Percentiles rank a stretch among this genome's conserved stretches.
These are phyloP conservation scores for Didymella segeticola DNA, from an alignment of 2,329 filamentous ascomycete genomes.

Conservation along the genomic window DNA sequence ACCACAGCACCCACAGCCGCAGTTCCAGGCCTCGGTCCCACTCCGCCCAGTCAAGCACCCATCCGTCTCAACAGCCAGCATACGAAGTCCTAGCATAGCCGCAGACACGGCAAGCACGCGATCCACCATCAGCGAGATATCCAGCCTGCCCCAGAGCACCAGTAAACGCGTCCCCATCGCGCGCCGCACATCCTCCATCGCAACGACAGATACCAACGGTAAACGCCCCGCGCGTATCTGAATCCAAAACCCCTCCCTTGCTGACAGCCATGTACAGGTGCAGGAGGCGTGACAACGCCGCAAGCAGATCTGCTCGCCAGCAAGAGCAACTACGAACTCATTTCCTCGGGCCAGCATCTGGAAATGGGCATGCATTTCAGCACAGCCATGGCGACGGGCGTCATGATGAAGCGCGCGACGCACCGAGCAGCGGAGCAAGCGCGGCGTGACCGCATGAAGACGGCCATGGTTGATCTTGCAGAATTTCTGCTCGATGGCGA, in stretches of 20 bases:
- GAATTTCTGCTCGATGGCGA: conserved; percentile 40
- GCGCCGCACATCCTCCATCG: conserved; percentile 28
- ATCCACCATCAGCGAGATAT: conserved; percentile 34
- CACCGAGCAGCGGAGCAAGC: conserved; percentile 43
- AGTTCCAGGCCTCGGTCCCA: conserved; percentile 22
- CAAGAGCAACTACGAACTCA: conserved; percentile 41
- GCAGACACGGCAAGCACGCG: conserved; percentile 34
- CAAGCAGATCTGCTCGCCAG: conserved; percentile 39
- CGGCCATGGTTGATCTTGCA: conserved; percentile 39
- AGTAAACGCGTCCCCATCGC: conserved; percentile 29
- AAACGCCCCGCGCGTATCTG: background rate
- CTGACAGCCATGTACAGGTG: conserved; percentile 20
- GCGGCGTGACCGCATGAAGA: conserved; percentile 42
- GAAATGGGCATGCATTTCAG: conserved; percentile 44
- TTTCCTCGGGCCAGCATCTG: conserved; percentile 37
- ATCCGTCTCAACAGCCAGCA: conserved; percentile 18
- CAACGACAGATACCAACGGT: conserved; percentile 34
- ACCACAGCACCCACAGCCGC: conserved; percentile 11
- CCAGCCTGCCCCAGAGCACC: conserved; percentile 27
- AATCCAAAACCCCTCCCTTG: background rate
- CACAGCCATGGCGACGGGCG: conserved; percentile 41
- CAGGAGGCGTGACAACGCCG: conserved; percentile 34
- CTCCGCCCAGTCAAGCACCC: conserved; percentile 24
- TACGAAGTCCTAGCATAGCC: conserved; percentile 28
- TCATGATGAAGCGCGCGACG: conserved; percentile 44